Conservation (phyloP, 495 filamentous ascomycete genomes). For the Pyrenopolyporus hunteri region DNA sequence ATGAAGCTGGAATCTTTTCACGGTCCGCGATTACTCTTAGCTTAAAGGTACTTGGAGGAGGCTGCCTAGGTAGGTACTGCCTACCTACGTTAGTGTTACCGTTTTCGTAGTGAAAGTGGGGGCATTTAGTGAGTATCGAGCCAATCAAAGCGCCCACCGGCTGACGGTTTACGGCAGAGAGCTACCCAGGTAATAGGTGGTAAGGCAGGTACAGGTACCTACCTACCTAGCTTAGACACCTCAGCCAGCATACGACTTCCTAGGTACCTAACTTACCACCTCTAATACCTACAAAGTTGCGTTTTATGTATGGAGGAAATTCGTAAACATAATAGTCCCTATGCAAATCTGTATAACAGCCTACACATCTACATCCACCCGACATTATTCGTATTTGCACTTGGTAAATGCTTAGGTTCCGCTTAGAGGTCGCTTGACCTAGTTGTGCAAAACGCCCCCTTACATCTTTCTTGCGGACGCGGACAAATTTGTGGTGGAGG, state of each 20-base stretch:
- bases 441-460: too few relatives aligned
- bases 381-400: slow-evolving; percentile 1
- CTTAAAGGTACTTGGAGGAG: slow-evolving; percentile 4
- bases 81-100: too few relatives aligned
- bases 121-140: background rate
- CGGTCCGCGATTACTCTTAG: slow-evolving; percentile 12
- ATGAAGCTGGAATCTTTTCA: slow-evolving; percentile 33
- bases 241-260: too few relatives aligned
- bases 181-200: too few relatives aligned
- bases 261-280: too few relatives aligned
- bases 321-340: slow-evolving; percentile 7
- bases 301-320: slow-evolving; percentile 11
- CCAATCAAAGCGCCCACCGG: background rate
- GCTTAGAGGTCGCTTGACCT: background rate
- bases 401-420: background rate
- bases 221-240: too few relatives aligned
- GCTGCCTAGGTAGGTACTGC: too few relatives aligned
- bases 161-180: background rate
- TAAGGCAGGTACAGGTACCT: background rate
- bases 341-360: background rate
- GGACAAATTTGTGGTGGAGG: too few relatives aligned
- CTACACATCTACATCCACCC: background rate
- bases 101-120: background rate
- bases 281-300: too few relatives aligned
- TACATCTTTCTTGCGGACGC: too few relatives aligned